phyloP scores from a whole-genome alignment of 345 rosid genomes.

The Physaria fendleri region DNA sequence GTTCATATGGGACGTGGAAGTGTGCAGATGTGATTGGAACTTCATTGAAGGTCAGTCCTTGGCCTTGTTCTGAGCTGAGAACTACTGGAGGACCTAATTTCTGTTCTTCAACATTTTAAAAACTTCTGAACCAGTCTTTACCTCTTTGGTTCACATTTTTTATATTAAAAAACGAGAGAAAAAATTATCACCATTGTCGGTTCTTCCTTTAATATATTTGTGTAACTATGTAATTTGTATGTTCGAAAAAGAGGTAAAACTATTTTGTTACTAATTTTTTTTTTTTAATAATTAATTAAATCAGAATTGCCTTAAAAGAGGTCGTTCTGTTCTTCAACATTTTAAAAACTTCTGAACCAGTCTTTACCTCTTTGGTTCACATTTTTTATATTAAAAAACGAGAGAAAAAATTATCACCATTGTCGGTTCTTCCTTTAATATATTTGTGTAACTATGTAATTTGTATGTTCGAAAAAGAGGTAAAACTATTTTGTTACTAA shows the following conservation, averaged over 20 bases:
- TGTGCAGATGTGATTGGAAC: slow-evolving; percentile 76
- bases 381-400: background rate
- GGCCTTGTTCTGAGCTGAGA: slow-evolving; percentile 66
- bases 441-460: background rate
- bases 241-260: background rate
- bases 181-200: background rate
- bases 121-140: background rate
- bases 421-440: background rate
- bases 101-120: slow-evolving; percentile 29
- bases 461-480: background rate
- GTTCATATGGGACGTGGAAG: slow-evolving; percentile 44
- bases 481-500: too few species aligned
- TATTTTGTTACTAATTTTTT: too few species aligned
- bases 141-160: background rate
- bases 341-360: slow-evolving; percentile 14
- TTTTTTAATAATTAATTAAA: background rate
- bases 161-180: too few species aligned
- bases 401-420: background rate
- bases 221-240: background rate
- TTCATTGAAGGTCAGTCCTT: slow-evolving; percentile 60
- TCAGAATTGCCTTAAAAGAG: too few species aligned
- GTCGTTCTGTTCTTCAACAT: slow-evolving; percentile 27
- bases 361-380: background rate
- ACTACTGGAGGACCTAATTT: slow-evolving; percentile 29
- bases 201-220: background rate